Percentiles rank a stretch among this genome's conserved stretches.
Conservation (phyloP, 495 filamentous ascomycete species). For the Penicillium cataractarum region DNA sequence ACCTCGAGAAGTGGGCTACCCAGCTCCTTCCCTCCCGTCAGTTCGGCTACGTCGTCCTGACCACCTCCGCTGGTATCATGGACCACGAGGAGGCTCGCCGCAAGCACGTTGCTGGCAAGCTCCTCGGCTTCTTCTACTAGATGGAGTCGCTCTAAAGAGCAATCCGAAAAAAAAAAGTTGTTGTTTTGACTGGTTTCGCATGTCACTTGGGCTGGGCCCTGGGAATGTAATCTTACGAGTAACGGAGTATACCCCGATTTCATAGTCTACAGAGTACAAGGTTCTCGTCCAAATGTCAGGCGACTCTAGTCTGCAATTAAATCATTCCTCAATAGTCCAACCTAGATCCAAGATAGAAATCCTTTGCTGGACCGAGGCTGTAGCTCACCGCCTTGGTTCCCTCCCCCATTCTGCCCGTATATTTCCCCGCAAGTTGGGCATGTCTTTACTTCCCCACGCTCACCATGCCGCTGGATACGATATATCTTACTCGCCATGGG, state of each 20-base stretch:
- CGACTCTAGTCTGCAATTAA: conserved; percentile 28
- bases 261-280: conserved; percentile 38
- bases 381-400: conserved; percentile 23
- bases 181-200: conserved; percentile 34
- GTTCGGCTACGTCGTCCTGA: conserved; percentile 98
- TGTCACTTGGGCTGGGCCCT: conserved; percentile 31
- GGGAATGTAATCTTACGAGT: conserved; percentile 40
- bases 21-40: conserved; percentile 98
- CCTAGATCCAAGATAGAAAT: not conserved
- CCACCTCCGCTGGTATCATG: conserved; percentile 98
- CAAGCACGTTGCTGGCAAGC: conserved; percentile 97
- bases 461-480: conserved; percentile 66
- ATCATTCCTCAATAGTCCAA: not conserved
- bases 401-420: conserved; percentile 21
- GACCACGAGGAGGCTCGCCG: conserved; percentile 98
- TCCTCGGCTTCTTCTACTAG: conserved; percentile 97
- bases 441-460: not conserved
- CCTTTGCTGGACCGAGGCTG: conserved; percentile 22
- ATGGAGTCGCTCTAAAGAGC: conserved; percentile 32
- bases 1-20: conserved; percentile 98
- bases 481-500: conserved; percentile 85
- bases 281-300: conserved; percentile 30
- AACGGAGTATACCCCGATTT: conserved; percentile 32
- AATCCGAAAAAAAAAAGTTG: conserved; percentile 38
- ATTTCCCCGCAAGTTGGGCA: conserved; percentile 22